Evolutionary conservation across 2,329 filamentous ascomycete genomes (phyloP).

Genomic region (Phoma sp.): DNA sequence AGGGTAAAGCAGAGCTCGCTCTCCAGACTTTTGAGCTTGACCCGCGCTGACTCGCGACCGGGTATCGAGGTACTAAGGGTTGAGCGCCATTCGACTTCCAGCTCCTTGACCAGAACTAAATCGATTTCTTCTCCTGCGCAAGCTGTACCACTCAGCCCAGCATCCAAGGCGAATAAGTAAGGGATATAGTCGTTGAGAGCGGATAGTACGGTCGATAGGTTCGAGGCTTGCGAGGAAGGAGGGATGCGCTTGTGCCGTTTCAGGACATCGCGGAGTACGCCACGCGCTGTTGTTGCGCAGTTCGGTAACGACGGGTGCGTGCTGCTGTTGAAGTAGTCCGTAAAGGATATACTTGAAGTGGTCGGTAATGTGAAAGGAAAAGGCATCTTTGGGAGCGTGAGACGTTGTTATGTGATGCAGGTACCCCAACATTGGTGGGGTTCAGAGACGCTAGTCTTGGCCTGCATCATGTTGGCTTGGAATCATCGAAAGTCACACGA

Average conservation of each 20-base stretch:
- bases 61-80: constrained; percentile 70
- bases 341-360: constrained; percentile 85
- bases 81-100: constrained; percentile 81
- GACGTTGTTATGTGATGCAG: constrained; percentile 29
- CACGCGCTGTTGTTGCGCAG: constrained; percentile 80
- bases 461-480: constrained; percentile 10
- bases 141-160: constrained; percentile 67
- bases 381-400: constrained; percentile 67
- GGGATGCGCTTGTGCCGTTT: constrained; percentile 91
- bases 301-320: constrained; percentile 90
- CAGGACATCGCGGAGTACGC: constrained; percentile 79
- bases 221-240: constrained; percentile 70
- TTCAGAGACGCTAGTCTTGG: constrained; percentile 19
- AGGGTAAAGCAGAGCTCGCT: constrained; percentile 84
- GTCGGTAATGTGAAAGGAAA: constrained; percentile 89
- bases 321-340: constrained; percentile 74
- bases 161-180: constrained; percentile 79
- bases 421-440: constrained; percentile 35
- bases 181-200: constrained; percentile 80
- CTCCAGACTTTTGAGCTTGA: constrained; percentile 75
- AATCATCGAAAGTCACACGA: not conserved
- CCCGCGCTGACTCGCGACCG: constrained; percentile 66
- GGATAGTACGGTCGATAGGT: constrained; percentile 73
- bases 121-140: constrained; percentile 68
- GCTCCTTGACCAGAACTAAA: constrained; percentile 69